Evolutionary conservation across 2,329 filamentous ascomycete species (phyloP).

Genomic region (Talaromyces funiculosus): DNA sequence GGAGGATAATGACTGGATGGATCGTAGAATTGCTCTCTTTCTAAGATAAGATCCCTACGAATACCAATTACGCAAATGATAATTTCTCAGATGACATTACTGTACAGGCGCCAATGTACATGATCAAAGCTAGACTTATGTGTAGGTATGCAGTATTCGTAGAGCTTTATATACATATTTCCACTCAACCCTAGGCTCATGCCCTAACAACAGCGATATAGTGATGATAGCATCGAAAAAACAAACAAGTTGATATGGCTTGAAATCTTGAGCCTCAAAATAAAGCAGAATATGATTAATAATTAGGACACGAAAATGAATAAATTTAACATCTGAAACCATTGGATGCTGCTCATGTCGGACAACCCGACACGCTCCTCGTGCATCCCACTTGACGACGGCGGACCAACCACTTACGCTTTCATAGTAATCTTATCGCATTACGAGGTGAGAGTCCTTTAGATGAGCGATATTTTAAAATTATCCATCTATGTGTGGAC

Average conservation of each 20-base stretch:
- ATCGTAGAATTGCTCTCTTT: conserved; percentile 21
- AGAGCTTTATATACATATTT: no score
- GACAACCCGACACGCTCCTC: background rate
- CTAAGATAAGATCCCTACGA: conserved; percentile 16
- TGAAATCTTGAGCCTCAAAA: background rate
- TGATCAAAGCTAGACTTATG: background rate
- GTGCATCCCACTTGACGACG: background rate
- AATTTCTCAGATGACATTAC: background rate
- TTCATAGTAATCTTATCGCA: background rate
- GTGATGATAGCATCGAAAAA: background rate
- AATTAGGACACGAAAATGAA: background rate
- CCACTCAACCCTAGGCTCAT: background rate
- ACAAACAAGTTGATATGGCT: no score
- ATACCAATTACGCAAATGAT: background rate
- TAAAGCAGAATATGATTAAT: background rate
- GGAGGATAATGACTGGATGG: conserved; percentile 26
- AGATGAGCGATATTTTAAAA: no score
- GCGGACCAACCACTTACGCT: background rate
- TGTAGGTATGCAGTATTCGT: no score
- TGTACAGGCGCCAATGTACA: background rate
- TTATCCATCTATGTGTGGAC: background rate
- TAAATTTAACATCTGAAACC: no score
- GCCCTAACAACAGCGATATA: background rate
- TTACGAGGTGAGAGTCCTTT: background rate
- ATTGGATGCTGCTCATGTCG: background rate